Base-by-base conservation (phyloP, 2,329 filamentous ascomycete genomes). In the Colletotrichum sojae region DNA sequence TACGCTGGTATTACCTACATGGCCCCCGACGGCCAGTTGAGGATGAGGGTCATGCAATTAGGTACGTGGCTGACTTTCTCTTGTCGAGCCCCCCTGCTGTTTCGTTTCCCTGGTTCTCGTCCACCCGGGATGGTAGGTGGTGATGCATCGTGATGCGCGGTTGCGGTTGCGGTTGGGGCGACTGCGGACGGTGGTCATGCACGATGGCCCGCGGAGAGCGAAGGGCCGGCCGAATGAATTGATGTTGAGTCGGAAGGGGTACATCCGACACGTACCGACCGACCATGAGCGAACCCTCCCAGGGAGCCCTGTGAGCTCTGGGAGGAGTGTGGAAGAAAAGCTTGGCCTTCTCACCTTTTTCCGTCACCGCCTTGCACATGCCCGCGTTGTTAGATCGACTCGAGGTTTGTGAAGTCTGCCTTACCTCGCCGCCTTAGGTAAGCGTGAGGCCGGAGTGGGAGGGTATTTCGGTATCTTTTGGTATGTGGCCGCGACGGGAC, bases 1-100 rank as follows among this genome's bases (percentile, higher is more conserved):
- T 40, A 51, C 25, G 56, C 56, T 59, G 27, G 45, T 59, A 51
- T 59, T 59, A 60, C 57, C 25, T 51, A 43, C 57, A 60, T 60
- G 46, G 48, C 48, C 48, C 48, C 48, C 48, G 40, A 36, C 31
- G 31, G 31, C 31, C 31, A 36, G 8, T 36, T 10, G 31, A 36
- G 8, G 31, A 10, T 10, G 31, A 36, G 31, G 31, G 31, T 4
- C 31, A 25, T 25, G 22, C 22, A 25, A 25, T 25, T 25, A 36
- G 31, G 31, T 36, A 36, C 31, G 31, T 36, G 43, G 43, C 43
- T 15, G 43, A 15, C 43, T 10, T 15, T 45, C 31, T 36, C 9
- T 36, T 36, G 31, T 36, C 31, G 6, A 36, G 8, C 31, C 31
- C 27, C 31, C 31, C 31, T 36, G 31, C 10, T 36, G 31, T 36